Conservation (phyloP, 306 rosid genomes). For the Acacia melanoxylon region DNA sequence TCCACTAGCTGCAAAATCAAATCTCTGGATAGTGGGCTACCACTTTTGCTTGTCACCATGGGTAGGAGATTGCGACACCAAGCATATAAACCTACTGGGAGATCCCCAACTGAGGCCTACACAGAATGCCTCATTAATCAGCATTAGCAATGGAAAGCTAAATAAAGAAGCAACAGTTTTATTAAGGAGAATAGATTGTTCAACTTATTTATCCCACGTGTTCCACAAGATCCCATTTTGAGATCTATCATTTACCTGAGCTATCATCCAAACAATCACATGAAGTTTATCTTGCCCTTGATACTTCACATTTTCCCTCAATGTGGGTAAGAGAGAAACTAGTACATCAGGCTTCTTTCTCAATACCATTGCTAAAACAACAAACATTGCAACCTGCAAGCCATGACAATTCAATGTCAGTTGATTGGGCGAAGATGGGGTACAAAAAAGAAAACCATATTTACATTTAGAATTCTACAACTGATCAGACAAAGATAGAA, state of each 20-base stretch:
- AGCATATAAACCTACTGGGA: constrained; percentile 78
- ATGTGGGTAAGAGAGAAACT: constrained; percentile 52
- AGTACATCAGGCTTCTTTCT: constrained; percentile 88
- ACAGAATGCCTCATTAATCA: constrained; percentile 23
- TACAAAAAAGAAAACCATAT: not conserved
- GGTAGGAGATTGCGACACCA: constrained; percentile 87
- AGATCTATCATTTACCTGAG: constrained; percentile 61
- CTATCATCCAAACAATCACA: constrained; percentile 71
- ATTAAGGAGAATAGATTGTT: not conserved
- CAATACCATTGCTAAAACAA: constrained; percentile 79
- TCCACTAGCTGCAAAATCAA: constrained; percentile 85
- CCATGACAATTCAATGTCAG: constrained; percentile 24
- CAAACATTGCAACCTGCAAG: constrained; percentile 85
- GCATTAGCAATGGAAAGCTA: constrained; percentile 16
- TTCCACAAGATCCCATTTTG: not conserved
- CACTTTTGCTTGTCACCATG: constrained; percentile 64
- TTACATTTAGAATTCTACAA: constrained; percentile 25
- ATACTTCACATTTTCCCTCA: constrained; percentile 74
- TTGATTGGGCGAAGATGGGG: constrained; percentile 20
- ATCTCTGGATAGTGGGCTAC: constrained; percentile 84
- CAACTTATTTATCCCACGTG: not conserved
- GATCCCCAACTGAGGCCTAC: constrained; percentile 78
- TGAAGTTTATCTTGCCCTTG: constrained; percentile 96
- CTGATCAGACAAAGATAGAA: constrained; percentile 20
- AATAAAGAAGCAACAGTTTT: not conserved